These are phyloP conservation scores for Rosa multiflora DNA, from an alignment of 306 rosid genomes.

Conservation along the genomic window DNA sequence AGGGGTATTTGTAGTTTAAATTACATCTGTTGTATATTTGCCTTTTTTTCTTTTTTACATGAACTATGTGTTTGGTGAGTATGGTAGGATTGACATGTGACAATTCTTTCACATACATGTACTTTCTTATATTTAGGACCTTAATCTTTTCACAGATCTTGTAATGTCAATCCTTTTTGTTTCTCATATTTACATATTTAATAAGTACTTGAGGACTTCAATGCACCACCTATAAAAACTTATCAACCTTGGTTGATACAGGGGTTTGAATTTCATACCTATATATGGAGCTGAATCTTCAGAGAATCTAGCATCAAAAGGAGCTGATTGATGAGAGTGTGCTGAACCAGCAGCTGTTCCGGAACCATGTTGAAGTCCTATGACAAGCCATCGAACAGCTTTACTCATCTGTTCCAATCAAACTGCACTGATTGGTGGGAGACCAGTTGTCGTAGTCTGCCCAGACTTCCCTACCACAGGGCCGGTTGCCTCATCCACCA, in stretches of 20 bases:
- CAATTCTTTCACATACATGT: background rate
- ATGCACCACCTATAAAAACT: background rate
- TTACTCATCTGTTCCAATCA: constrained; percentile 84
- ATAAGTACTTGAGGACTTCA: background rate
- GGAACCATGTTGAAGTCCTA: constrained; percentile 30
- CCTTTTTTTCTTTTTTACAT: background rate
- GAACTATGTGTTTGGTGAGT: background rate
- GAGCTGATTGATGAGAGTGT: constrained; percentile 59
- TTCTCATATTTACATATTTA: background rate
- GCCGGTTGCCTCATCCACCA: constrained; percentile 79
- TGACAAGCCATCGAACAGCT: constrained; percentile 41
- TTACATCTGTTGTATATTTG: background rate
- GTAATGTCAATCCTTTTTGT: background rate
- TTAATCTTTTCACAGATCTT: background rate
- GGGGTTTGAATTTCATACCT: constrained; percentile 28
- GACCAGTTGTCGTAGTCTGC: constrained; percentile 41
- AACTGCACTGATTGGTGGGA: constrained; percentile 70
- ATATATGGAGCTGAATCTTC: constrained; percentile 66
- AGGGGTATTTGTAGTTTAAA: background rate
- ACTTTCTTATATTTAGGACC: background rate
- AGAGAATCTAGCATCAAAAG: constrained; percentile 72
- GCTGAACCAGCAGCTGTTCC: constrained; percentile 52
- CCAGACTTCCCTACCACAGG: constrained; percentile 53
- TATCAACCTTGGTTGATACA: background rate
- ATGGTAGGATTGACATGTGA: background rate